Percentiles rank a stretch among this genome's conserved stretches.
These are phyloP conservation scores for Bryoerythrophyllum caledonicum DNA, from an alignment of 225 moss, liverwort and hornwort genomes.

Conservation along the genomic window DNA sequence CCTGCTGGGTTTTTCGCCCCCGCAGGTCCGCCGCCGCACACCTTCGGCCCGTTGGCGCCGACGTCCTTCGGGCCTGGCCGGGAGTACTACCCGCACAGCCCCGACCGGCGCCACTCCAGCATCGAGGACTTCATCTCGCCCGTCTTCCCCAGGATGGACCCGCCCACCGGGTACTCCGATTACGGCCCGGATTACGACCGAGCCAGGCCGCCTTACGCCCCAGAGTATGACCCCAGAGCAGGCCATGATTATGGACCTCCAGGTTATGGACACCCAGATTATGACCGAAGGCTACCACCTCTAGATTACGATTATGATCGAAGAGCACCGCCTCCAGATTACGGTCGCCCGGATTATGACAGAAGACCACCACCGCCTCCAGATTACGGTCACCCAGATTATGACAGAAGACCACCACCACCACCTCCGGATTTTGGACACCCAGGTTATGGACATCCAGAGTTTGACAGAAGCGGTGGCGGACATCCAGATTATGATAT, in stretches of 20 bases:
- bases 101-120: slow-evolving; percentile 17
- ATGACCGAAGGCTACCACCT: too few species aligned
- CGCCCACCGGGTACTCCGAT: slow-evolving; percentile 32
- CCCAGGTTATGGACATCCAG: neutral
- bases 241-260: too few species aligned
- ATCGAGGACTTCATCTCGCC: slow-evolving; percentile 27
- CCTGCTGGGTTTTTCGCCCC: slow-evolving; percentile 27
- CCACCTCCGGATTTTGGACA: slow-evolving; percentile 9
- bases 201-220: slow-evolving; percentile 11
- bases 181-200: slow-evolving; percentile 21
- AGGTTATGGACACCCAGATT: too few species aligned
- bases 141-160: slow-evolving; percentile 31
- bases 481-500: neutral
- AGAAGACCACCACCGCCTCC: too few species aligned
- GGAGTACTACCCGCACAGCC: slow-evolving; percentile 22
- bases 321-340: too few species aligned
- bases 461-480: slow-evolving; percentile 7
- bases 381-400: too few species aligned
- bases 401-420: too few species aligned
- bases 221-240: neutral
- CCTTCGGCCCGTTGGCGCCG: slow-evolving; percentile 6
- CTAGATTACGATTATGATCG: too few species aligned
- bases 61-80: slow-evolving; percentile 29
- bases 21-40: slow-evolving; percentile 26
- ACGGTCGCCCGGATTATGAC: too few species aligned